phyloP scores from a whole-genome alignment of 2,329 filamentous ascomycete species.

The Aureobasidium sp. region DNA sequence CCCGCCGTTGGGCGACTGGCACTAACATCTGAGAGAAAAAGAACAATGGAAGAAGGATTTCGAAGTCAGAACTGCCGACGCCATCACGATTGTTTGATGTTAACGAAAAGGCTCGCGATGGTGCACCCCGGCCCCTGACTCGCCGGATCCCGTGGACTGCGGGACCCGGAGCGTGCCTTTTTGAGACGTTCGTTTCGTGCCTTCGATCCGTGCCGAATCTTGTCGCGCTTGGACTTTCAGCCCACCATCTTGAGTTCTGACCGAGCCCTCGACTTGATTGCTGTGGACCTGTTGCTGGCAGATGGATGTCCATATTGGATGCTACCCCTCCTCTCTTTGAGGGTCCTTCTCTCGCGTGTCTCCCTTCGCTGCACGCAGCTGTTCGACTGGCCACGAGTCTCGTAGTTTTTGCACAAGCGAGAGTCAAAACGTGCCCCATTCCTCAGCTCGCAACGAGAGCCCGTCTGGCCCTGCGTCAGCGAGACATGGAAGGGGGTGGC shows the following conservation, averaged over 20 bases:
- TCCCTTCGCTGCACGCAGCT: not conserved
- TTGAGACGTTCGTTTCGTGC: slow-evolving; percentile 1
- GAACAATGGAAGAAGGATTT: not conserved
- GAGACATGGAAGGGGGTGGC: not conserved
- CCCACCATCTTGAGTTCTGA: not conserved
- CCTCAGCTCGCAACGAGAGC: not conserved
- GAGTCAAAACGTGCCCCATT: slow-evolving; percentile 3
- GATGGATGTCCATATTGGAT: not conserved
- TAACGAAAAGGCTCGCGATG: slow-evolving; percentile 2
- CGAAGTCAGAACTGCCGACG: not conserved
- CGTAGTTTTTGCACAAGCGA: not conserved
- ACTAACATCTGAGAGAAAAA: not conserved
- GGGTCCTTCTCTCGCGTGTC: not conserved
- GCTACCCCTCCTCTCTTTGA: not conserved
- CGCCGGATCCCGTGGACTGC: slow-evolving; percentile 2
- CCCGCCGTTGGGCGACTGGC: not conserved
- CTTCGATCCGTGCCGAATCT: not conserved
- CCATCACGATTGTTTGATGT: not conserved
- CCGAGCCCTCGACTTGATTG: not conserved
- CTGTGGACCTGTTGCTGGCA: not conserved
- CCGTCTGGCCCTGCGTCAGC: not conserved
- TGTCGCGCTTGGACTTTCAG: slow-evolving; percentile 3
- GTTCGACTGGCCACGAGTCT: not conserved
- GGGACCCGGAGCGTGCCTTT: not conserved
- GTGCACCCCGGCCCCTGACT: not conserved